Evolutionary conservation across 805 yeast species (phyloP).

Genomic region (Saturnispora diversa): DNA sequence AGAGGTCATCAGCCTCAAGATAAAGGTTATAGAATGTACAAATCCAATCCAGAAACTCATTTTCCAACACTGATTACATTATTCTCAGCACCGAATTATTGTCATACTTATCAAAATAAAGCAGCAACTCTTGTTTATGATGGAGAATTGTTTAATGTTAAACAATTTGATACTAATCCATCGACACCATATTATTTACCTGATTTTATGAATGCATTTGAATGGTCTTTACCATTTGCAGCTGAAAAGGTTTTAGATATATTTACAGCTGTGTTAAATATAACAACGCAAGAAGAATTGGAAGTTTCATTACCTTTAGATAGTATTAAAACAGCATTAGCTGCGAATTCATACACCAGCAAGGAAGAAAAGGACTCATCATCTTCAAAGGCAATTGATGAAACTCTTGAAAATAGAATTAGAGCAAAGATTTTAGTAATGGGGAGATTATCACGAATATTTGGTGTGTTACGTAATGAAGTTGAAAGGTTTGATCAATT

Average conservation of each 20-base stretch:
- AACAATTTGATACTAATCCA: constrained; percentile 84
- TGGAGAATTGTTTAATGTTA: constrained; percentile 83
- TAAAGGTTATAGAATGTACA: constrained; percentile 92
- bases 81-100: constrained; percentile 90
- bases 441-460: constrained; percentile 78
- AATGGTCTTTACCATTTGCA: constrained; percentile 95
- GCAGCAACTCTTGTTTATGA: constrained; percentile 92
- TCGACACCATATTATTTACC: constrained; percentile 82
- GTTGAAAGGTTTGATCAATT: constrained; percentile 77
- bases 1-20: constrained; percentile 98
- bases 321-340: constrained; percentile 5
- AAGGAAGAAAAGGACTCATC: constrained; percentile 9
- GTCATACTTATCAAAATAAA: constrained; percentile 84
- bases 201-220: constrained; percentile 92
- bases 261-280: constrained; percentile 79
- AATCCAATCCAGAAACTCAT: constrained; percentile 82
- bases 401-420: constrained; percentile 16
- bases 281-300: constrained; percentile 26
- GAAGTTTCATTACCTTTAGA: constrained; percentile 5
- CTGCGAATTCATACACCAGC: constrained; percentile 1
- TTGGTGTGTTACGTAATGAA: constrained; percentile 78
- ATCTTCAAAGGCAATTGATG: too few relatives aligned
- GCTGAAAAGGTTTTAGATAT: constrained; percentile 94
- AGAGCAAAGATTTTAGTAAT: constrained; percentile 3
- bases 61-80: constrained; percentile 85